Evolutionary conservation across 495 filamentous ascomycete genomes (phyloP).

Genomic region (Pseudomonodictys pantanalensis): DNA sequence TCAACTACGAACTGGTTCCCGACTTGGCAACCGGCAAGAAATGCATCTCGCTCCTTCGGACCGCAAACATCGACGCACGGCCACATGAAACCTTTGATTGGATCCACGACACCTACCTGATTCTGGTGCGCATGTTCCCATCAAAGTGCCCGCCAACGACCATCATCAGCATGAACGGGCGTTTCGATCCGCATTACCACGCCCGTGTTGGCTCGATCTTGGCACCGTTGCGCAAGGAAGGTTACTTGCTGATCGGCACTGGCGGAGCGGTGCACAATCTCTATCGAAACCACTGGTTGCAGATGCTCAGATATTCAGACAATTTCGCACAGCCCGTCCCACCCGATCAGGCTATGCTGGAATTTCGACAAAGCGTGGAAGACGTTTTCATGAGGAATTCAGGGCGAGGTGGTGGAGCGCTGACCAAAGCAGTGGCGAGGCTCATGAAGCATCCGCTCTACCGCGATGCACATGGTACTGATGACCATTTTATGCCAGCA

Average conservation of each 20-base stretch:
- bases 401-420: conserved; percentile 41
- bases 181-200: conserved; percentile 62
- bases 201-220: conserved; percentile 53
- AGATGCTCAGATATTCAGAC: conserved; percentile 58
- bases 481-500: conserved; percentile 62
- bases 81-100: conserved; percentile 55
- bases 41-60: conserved; percentile 46
- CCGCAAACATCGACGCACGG: conserved; percentile 50
- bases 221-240: conserved; percentile 49
- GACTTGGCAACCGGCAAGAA: conserved; percentile 50
- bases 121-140: conserved; percentile 64
- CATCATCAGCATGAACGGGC: conserved; percentile 56
- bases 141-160: conserved; percentile 55
- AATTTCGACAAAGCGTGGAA: conserved; percentile 60
- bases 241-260: conserved; percentile 57
- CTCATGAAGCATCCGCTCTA: conserved; percentile 62
- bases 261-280: conserved; percentile 64
- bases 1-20: conserved; percentile 53
- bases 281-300: conserved; percentile 60
- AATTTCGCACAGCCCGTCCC: conserved; percentile 58
- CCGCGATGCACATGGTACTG: conserved; percentile 60
- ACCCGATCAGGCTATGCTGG: conserved; percentile 55
- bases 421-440: conserved; percentile 51
- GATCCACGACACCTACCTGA: conserved; percentile 65
- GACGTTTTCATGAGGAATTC: conserved; percentile 50